Evolutionary conservation across 2,329 filamentous ascomycete species (phyloP), one percentile per base, ranked within the genome.

Genomic region (Fusarium sp.): DNA sequence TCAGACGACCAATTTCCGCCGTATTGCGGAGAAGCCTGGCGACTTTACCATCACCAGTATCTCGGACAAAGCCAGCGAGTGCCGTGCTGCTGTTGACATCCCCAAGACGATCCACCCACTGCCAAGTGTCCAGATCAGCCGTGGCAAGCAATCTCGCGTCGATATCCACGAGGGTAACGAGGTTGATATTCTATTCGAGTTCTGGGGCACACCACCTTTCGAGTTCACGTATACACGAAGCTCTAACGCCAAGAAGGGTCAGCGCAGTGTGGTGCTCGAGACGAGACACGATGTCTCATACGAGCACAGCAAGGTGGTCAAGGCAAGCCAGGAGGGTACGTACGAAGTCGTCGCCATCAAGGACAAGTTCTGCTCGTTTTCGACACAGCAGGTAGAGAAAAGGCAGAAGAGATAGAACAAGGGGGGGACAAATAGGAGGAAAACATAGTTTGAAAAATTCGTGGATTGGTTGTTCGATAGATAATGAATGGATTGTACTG

Each of bases 331-430:
- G 73, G 95, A 98, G 81, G 95, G 95, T 45, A 97, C 93, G 67
- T 99, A 99, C 74, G 95, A 99, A 79, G 94, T 99, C 15, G 91
- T 98, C 28, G 90, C 92, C 10, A 97, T 99, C 77, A 96, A 96
- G 81, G 95, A 99, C 77, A 88, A 88, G 72, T 96, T 87, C 79
- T 99, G 95, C 75, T 89, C 92, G 25, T 97, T 96, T 76, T 91
- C 91, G 41, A 94, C 88, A 59, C 85, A 89, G 72, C 84, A 86
- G 64, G 77, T 82, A 41, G 81, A 81, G 47, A 83, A 80, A 57
- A 80, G 78, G 64, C 79, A 81, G 71, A 78, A 72, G 75, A 81
- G 73, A 49, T 74, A 58, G 65, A 57, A 25, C 31, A 28, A 43
- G 19, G 36, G 15, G 12, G 28, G 29, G 38, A 22, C 19, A 31